Conservation (phyloP, 148 eudicot genomes). For the Heliamphora exappendiculata region DNA sequence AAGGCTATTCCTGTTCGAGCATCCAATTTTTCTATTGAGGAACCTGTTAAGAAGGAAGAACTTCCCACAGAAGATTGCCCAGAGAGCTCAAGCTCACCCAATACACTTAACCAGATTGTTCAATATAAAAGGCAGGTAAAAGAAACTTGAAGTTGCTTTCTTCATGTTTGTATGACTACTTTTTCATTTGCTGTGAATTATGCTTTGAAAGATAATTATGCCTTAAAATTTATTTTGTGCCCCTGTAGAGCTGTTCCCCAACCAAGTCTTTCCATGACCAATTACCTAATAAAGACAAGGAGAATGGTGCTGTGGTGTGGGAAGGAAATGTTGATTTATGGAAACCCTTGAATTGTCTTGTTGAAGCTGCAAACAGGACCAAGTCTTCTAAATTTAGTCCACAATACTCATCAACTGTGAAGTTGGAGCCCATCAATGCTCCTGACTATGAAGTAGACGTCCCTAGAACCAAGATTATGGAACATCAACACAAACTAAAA, state of each 20-base stretch:
- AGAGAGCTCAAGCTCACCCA: conserved; percentile 50
- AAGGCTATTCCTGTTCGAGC: conserved; percentile 40
- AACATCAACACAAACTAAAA: conserved; percentile 24
- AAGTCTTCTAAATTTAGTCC: conserved; percentile 44
- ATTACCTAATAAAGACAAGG: conserved; percentile 22
- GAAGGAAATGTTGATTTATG: conserved; percentile 51
- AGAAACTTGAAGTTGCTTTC: not conserved
- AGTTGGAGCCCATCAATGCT: conserved; percentile 29
- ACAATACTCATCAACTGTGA: conserved; percentile 33
- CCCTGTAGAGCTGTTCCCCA: conserved; percentile 37
- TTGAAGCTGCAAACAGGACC: conserved; percentile 70
- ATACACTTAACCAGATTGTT: conserved; percentile 40
- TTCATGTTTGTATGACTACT: not conserved
- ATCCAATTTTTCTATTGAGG: conserved; percentile 36
- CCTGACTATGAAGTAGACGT: conserved; percentile 22
- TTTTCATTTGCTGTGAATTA: not conserved
- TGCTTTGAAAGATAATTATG: not conserved
- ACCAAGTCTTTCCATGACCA: conserved; percentile 32
- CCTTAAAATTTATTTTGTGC: not conserved
- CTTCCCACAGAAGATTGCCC: conserved; percentile 32
- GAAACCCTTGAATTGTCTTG: conserved; percentile 68
- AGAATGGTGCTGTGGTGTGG: conserved; percentile 23
- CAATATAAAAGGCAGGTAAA: conserved; percentile 57
- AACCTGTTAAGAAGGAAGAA: conserved; percentile 37
- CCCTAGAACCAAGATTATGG: conserved; percentile 29